Base-by-base conservation (phyloP, 768 basidiomycete species). In the Lentinula raphanica region DNA sequence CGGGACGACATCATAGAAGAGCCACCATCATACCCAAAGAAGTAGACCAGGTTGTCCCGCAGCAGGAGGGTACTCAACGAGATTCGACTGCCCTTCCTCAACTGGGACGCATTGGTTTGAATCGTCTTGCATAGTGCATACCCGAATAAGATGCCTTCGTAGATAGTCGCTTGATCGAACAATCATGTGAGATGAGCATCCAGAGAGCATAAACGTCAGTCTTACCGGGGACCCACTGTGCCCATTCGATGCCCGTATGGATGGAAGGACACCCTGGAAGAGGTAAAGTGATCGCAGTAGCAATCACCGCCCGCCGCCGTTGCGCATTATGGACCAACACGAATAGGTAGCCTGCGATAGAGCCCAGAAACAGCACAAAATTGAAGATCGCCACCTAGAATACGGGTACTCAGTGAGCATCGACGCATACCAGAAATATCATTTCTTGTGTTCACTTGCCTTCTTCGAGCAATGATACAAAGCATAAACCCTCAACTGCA, bases 401-500 rank as follows among this genome's bases (percentile, higher is more conserved):
- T 13, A 35, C 32, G 32, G 32, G 1, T 35, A 13, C 32, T 35
- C 32, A 35, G 13, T 35, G 32, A 35, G n/a, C 5, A 35, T 35
- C 5, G 1, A 35, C 32, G 32, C 8, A 35, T n/a, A n/a, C n/a
- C n/a, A n/a, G n/a, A n/a, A n/a, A n/a, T n/a, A n/a, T n/a, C n/a
- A n/a, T n/a, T n/a, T n/a, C n/a, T n/a, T n/a, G n/a, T n/a, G n/a
- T n/a, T n/a, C n/a, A n/a, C n/a, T n/a, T n/a, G n/a, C 78, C 62
- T 64, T 72, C 60, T 69, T 72, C 1, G 75, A 78, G 45, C 74
- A 72, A 23, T 67, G 62, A 56, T 68, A 81, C 6, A 81, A 57
- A 0, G 76, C 76, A 59, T 79, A 79, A 23, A 80, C 68, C 7
- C 78, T 69, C 21, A 80, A 60, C 62, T 78, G 77, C 75, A 81